These are phyloP conservation scores for barley (Hordeum vulgare) DNA, from an alignment of 176 grass and related monocot species.

Conservation along the genomic window MorexV3_pseudomolecules_assembly NC_058520.1:549621098-549621597, in stretches of 20 bases:
- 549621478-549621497: conserved; percentile 39
- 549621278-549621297: conserved; percentile 39
- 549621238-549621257: conserved; percentile 39
- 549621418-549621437: conserved; percentile 46
- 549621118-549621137: conserved; percentile 43
- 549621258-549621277: conserved; percentile 19
- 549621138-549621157: conserved; percentile 24
- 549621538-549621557: conserved; percentile 42
- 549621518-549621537: conserved; percentile 34
- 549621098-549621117: conserved; percentile 30
- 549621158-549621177: conserved; percentile 32
- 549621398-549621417: conserved; percentile 46
- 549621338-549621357: conserved; percentile 52
- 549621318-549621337: conserved; percentile 38
- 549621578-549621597: conserved; percentile 64
- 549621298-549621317: conserved; percentile 45
- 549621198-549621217: conserved; percentile 36
- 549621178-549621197: conserved; percentile 48
- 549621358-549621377: conserved; percentile 23
- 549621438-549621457: conserved; percentile 39
- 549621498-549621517: conserved; percentile 64
- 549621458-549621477: conserved; percentile 60
- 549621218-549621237: background rate
- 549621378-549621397: conserved; percentile 63
- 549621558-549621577: conserved; percentile 15